phyloP scores from a whole-genome alignment of 305 asterid genomes.

The Solanum aculeatissimum region DNA sequence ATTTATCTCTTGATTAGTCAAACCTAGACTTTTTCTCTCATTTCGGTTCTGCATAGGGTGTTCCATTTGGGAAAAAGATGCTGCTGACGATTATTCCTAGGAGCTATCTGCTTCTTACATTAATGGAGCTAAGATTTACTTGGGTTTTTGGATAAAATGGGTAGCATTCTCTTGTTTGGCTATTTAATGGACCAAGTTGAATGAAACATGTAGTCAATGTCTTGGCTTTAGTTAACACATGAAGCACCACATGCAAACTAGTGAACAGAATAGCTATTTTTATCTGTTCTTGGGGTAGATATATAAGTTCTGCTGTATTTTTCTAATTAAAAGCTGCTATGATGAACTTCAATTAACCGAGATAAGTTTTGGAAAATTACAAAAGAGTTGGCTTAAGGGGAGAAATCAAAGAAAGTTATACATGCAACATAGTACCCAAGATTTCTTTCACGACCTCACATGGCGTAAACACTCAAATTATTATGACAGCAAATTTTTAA shows the following conservation, averaged over 20 bases:
- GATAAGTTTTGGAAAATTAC: not conserved
- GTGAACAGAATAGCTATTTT: not conserved
- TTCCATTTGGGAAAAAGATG: not conserved
- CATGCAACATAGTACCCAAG: not conserved
- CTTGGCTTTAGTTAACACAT: not conserved
- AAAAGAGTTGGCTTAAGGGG: not conserved
- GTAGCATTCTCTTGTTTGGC: not conserved
- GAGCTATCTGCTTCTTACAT: not conserved
- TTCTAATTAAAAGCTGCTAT: not conserved
- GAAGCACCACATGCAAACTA: not conserved
- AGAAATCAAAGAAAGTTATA: not conserved
- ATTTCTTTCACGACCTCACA: not conserved
- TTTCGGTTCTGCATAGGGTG: not conserved
- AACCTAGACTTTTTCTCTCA: not conserved
- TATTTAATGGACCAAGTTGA: not conserved
- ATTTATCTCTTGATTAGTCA: not conserved
- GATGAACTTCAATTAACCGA: not conserved
- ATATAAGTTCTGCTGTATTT: not conserved
- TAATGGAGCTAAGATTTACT: not conserved
- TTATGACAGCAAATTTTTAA: not conserved
- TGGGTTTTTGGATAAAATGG: not conserved
- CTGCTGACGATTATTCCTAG: too few species aligned
- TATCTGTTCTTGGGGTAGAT: not conserved
- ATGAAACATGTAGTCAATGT: not conserved
- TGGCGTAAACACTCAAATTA: not conserved